Evolutionary conservation across 495 filamentous ascomycete genomes (phyloP).

Genomic region (Pseudoneurospora amorphoporcata): DNA sequence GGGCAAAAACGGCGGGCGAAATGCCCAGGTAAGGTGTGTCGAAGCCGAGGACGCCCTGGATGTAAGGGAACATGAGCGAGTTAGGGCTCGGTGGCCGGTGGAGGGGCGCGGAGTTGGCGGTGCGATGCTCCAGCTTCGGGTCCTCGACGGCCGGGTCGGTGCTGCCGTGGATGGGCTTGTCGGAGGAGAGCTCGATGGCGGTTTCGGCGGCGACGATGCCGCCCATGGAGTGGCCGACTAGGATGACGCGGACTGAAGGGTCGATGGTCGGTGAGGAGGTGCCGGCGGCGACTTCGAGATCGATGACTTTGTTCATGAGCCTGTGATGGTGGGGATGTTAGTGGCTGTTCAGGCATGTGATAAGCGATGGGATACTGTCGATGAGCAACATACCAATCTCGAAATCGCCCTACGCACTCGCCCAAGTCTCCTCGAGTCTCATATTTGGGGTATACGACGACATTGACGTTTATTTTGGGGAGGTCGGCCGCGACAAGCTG

Average conservation of each 20-base stretch:
- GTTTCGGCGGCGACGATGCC: conserved; percentile 92
- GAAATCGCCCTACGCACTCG: conserved; percentile 68
- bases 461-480: conserved; percentile 60
- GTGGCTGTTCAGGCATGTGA: background rate
- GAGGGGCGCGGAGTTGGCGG: conserved; percentile 18
- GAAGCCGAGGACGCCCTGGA: conserved; percentile 85
- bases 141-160: conserved; percentile 6
- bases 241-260: conserved; percentile 71
- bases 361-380: background rate
- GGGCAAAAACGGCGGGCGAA: conserved; percentile 75
- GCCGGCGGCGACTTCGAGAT: conserved; percentile 76
- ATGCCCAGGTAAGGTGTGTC: conserved; percentile 94
- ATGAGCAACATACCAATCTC: conserved; percentile 58
- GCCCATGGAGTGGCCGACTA: conserved; percentile 93
- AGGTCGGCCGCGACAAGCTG: conserved; percentile 58
- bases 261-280: conserved; percentile 82
- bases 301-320: conserved; percentile 86
- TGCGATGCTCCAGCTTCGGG: background rate
- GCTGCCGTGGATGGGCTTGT: conserved; percentile 48
- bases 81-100: conserved; percentile 21
- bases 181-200: conserved; percentile 55
- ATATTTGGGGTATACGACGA: conserved; percentile 76
- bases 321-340: conserved; percentile 28
- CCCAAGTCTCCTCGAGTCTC: conserved; percentile 83
- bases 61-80: conserved; percentile 53